Evolutionary conservation across 2,329 filamentous ascomycete genomes (phyloP).

Genomic region (Cadophora sp.): DNA sequence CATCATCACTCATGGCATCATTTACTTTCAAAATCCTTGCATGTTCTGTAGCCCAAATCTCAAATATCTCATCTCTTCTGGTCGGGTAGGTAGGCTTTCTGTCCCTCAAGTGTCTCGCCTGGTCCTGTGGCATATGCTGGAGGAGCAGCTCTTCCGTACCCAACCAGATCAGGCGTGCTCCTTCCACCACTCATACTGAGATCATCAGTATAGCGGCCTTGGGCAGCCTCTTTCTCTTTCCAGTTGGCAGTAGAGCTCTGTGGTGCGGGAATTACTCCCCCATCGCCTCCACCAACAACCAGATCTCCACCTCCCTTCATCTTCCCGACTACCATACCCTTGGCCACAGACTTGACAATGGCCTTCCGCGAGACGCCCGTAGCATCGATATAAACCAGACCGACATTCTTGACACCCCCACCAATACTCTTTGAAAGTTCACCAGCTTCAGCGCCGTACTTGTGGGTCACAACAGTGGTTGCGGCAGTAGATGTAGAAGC

Average conservation of each 20-base stretch:
- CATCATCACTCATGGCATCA: constrained; percentile 8
- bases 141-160: constrained; percentile 38
- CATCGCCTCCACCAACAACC: constrained; percentile 68
- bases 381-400: constrained; percentile 95
- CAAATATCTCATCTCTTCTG: constrained; percentile 24
- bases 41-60: constrained; percentile 3
- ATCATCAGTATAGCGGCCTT: constrained; percentile 37
- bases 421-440: constrained; percentile 77
- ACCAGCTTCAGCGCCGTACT: constrained; percentile 86
- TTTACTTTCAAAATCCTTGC: constrained; percentile 12
- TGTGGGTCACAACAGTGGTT: constrained; percentile 85
- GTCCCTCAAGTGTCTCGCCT: constrained; percentile 38
- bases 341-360: constrained; percentile 92
- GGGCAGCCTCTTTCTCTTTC: constrained; percentile 39
- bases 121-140: constrained; percentile 34
- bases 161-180: constrained; percentile 38
- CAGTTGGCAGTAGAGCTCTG: constrained; percentile 27
- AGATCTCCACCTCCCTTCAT: constrained; percentile 77
- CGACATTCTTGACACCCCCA: constrained; percentile 93
- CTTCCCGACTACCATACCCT: constrained; percentile 90
- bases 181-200: constrained; percentile 37
- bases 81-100: constrained; percentile 30
- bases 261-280: constrained; percentile 32
- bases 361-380: constrained; percentile 89
- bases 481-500: constrained; percentile 78